phyloP scores from a whole-genome alignment of 495 filamentous ascomycete genomes.

The Lindgomyces ingoldianus region DNA sequence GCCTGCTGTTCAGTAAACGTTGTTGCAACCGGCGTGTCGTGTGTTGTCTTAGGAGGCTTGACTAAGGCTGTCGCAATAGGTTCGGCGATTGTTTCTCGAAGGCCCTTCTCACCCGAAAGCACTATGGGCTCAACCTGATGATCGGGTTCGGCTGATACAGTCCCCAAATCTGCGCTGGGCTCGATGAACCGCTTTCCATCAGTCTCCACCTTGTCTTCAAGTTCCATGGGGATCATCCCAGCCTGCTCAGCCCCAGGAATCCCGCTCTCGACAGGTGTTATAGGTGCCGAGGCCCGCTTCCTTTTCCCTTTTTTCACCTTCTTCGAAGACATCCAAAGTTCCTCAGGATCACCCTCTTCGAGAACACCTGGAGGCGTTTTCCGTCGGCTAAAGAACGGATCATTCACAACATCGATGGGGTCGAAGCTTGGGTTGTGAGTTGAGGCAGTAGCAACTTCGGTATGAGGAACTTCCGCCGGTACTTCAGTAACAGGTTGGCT shows the following conservation, averaged over 20 bases:
- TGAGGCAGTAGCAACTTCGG: background rate
- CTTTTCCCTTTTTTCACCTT: constrained; percentile 39
- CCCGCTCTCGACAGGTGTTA: constrained; percentile 17
- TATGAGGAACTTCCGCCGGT: background rate
- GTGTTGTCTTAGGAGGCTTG: too few relatives aligned
- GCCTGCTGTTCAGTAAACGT: background rate
- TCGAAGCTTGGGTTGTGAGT: constrained; percentile 41
- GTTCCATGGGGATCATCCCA: background rate
- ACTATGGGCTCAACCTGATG: too few relatives aligned
- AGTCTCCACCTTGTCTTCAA: background rate
- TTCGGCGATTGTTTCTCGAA: too few relatives aligned
- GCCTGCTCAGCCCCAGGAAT: background rate
- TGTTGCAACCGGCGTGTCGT: too few relatives aligned
- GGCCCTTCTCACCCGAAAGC: too few relatives aligned
- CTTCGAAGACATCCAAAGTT: constrained; percentile 34
- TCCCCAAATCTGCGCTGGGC: background rate
- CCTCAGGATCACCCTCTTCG: constrained; percentile 43
- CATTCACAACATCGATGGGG: constrained; percentile 41
- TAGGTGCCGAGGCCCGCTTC: constrained; percentile 18
- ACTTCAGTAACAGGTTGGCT: constrained; percentile 3
- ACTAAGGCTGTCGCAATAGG: too few relatives aligned
- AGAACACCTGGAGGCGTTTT: constrained; percentile 35
- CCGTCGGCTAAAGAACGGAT: constrained; percentile 38
- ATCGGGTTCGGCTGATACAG: too few relatives aligned
- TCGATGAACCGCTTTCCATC: background rate